A percentile compares a stretch with the other conserved stretches of the same genome.
phyloP scores from a whole-genome alignment of 129 eudicot species.

The Helianthus annuus region HanXRQr2.0-SUNRISE NC_035442.2:2477697-2478196 shows the following conservation, averaged over 20 bases:
- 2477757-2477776: not conserved
- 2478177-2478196: conserved; percentile 39
- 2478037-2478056: conserved; percentile 45
- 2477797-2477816: not conserved
- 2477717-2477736: conserved; percentile 18
- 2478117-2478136: conserved; percentile 26
- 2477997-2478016: conserved; percentile 54
- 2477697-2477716: conserved; percentile 51
- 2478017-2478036: conserved; percentile 52
- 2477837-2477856: conserved; percentile 2
- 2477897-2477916: conserved; percentile 49
- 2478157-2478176: conserved; percentile 5
- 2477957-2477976: conserved; percentile 55
- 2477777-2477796: not conserved
- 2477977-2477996: conserved; percentile 57
- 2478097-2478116: conserved; percentile 20
- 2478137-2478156: conserved; percentile 19
- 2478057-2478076: conserved; percentile 5
- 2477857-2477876: not conserved
- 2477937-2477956: conserved; percentile 55
- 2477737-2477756: conserved; percentile 16
- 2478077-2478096: conserved; percentile 35
- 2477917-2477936: conserved; percentile 68
- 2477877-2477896: not conserved
- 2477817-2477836: conserved; percentile 19